Evolutionary conservation across 371 early-diverging fungal genomes (phyloP), one percentile per base, ranked within the genome.

Genomic region (Actinomortierella wolfii): DNA sequence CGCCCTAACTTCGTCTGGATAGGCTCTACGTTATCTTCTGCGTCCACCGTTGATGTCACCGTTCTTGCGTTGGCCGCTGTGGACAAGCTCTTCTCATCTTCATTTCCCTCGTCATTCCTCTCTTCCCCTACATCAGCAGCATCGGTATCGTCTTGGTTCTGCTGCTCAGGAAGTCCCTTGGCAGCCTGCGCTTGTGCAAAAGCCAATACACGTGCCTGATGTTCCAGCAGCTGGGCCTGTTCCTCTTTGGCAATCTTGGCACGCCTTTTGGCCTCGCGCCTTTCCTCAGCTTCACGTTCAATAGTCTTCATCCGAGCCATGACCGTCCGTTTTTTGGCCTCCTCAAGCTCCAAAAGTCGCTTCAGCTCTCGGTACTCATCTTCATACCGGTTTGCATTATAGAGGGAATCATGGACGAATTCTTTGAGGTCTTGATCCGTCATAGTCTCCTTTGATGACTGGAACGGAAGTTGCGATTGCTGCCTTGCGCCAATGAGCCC

Each of bases 351-450:
- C 18, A 60, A 55, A 17, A 73, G 74, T 34, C 64, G 51, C n/a
- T 51, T 67, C 25, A 73, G 51, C 14, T 47, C 46, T 40, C 59
- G 74, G 21, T 40, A 67, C 15, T 73, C 74, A n/a, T 73, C 64
- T 51, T 73, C 74, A 15, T 73, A 73, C 34, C 67, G 64, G 41
- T 73, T 67, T 9, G 59, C 67, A 23, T 67, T 59, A 44, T 73
- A 67, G 11, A 73, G 67, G 0, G 67, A 59, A 43, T 67, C 57
- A 23, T 67, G 67, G 23, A 67, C 52, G 50, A 73, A 73, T 7
- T 49, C 46, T 41, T 47, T 61, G 51, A 67, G 47, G 48, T 63
- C 67, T 7, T 48, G 46, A 3, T 62, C 74, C 4, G 56, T 18
- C 74, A 34, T 34, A 4, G 34, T 11, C 34, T 15, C 21, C 21